Base-by-base conservation (phyloP, 176 grass and related monocot genomes). In the Triticum dicoccoides region DNA sequence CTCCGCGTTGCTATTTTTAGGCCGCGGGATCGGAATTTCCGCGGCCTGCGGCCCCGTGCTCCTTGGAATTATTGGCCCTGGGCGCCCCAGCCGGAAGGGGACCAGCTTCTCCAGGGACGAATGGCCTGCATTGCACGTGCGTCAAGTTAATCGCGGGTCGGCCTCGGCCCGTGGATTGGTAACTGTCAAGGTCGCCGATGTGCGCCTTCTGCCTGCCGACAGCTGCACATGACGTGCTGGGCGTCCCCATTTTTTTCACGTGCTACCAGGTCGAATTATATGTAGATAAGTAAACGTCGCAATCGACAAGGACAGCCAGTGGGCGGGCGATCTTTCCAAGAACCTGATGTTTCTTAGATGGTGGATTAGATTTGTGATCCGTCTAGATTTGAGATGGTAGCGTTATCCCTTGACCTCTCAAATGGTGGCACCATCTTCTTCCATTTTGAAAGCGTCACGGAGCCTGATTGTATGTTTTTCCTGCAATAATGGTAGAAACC, bases 51-150 rank as follows among this genome's bases (percentile, higher is more conserved):
- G 41, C 80, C 80, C 66, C 41, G 2, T 33, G 41, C 18, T 51
- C 10, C 42, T 33, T 32, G 39, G 25, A 34, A 47, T 65, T 20
- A 59, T 14, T 9, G 29, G 42, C 45, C 33, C 33, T 73, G 54
- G 34, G 14, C 25, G 24, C 39, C n/a, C 44, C 30, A 25, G 1
- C 78, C 24, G 15, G 5, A 34, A 17, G 4, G 82, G 38, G 56
- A 11, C 24, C 62, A 15, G 38, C 70, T 15, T 64, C 37, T n/a
- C 42, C 42, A 2, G 27, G 9, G 51, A 20, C 51, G 69, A 45
- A 74, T 84, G 37, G 11, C 24, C 54, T 84, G 82, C 70, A 20
- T 64, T 52, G 9, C 64, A 81, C 79, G 79, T 81, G 68, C 63
- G 9, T 51, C 5, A 68, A 81, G n/a, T 77, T 58, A 77, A 45